Evolutionary conservation across 2,329 filamentous ascomycete species (phyloP), one percentile per base, ranked within the genome.

Genomic region (Rhytidhysteron rufulum): DNA sequence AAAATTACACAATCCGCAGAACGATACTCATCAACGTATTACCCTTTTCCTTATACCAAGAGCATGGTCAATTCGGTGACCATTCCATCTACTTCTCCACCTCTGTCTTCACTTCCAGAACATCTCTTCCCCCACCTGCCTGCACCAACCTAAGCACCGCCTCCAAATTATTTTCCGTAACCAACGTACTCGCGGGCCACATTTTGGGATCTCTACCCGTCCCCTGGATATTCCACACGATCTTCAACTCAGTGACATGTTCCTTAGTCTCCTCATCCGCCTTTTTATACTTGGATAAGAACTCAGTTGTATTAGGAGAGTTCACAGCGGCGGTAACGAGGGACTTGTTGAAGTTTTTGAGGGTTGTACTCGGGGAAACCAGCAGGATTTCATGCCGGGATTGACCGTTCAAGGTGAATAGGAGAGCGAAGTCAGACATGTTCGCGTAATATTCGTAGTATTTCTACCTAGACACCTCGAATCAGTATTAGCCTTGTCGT

Each of bases 331-430:
- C 38, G 11, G 21, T 9, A 6, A 35, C 32, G 44, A 54, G 51
- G 17, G 40, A 19, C 11, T 33, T 19, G 3, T 39, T 39, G 19
- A 54, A 38, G 31, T 43, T 31, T 8, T 31, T n/a, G 33, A 49
- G 33, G 11, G 39, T 31, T 13, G 27, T 16, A n/a, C 11, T 9
- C 15, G 47, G 31, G 11, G 29, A 22, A 31, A 53, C 31, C 38
- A 53, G 31, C 41, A 45, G 42, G 50, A 59, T 38, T 41, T 67
- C 63, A 42, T 67, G 63, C 31, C 62, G 51, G 34, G 48, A 50
- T 22, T 51, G 54, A 35, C 53, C 52, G 21, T 56, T 55, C 34
- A 66, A 53, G n/a, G 55, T 64, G 51, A 67, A 67, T 32, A 67
- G 44, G 39, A 60, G 46, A 13, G 63, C 61, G 36, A 63, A 62